phyloP scores from a whole-genome alignment of 148 eudicot species.

The Nepenthes gracilis region DNA sequence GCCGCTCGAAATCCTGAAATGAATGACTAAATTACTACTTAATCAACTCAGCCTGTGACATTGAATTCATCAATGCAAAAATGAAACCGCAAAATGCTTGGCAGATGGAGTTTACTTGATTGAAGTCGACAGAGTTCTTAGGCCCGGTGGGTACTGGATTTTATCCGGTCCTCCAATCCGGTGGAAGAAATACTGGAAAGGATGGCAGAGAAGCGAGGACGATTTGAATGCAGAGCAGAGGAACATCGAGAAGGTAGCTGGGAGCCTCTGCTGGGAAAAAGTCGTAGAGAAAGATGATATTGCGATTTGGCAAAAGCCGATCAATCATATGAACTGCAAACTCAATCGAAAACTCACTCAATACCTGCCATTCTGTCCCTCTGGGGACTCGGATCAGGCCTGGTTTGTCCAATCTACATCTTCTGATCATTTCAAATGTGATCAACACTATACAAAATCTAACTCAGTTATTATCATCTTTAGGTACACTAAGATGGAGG shows the following conservation, averaged over 20 bases:
- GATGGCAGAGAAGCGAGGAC: conserved; percentile 43
- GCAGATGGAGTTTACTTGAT: conserved; percentile 37
- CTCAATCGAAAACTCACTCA: neutral
- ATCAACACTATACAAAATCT: neutral
- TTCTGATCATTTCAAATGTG: neutral
- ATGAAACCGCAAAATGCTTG: too few species aligned
- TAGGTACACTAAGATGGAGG: conserved; percentile 48
- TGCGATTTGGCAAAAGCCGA: conserved; percentile 33
- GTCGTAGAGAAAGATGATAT: conserved; percentile 33
- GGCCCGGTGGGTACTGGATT: conserved; percentile 51
- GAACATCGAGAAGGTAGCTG: conserved; percentile 35
- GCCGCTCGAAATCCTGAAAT: too few species aligned
- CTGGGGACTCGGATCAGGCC: neutral
- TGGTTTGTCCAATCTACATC: neutral
- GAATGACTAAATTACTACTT: too few species aligned
- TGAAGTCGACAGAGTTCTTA: conserved; percentile 43
- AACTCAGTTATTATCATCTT: neutral
- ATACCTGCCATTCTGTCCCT: neutral
- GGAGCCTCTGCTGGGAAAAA: conserved; percentile 48
- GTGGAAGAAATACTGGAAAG: conserved; percentile 34
- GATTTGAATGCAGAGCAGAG: conserved; percentile 47
- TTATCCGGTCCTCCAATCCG: conserved; percentile 38
- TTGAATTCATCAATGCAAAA: too few species aligned
- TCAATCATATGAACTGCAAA: conserved; percentile 2
- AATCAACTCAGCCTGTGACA: too few species aligned